Evolutionary conservation across 495 filamentous ascomycete species (phyloP), one percentile per base, ranked within the genome.

Genomic region (Filosporella fistucella): DNA sequence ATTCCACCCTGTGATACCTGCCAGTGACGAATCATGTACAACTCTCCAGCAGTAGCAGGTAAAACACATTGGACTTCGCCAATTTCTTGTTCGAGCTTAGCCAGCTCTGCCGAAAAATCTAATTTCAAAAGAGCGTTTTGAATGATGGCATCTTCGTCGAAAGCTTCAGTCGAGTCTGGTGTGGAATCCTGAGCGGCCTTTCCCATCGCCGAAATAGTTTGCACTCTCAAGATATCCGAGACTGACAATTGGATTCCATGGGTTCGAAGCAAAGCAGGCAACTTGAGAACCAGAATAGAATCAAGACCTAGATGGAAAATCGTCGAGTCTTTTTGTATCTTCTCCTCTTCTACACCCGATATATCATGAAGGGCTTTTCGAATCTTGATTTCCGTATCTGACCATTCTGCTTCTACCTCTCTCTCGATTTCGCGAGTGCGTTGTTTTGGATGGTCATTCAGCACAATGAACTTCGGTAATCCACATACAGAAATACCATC

Each of bases 221-320:
- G 68, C 0, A 82, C 78, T 48, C 69, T 72, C 1, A 91, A 63
- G 36, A 93, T 75, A 26, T 86, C 77, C 8, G 84, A 76, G 11
- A 89, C 81, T 24, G 70, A 68, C 0, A 89, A 60, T 3, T 62
- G 63, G 3, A 90, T 58, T 0, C 71, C 75, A 29, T 75, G 66
- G 34, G 78, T 81, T 16, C 77, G 75, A 9, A 90, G 68, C n/a
- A 82, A 63, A 0, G 80, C 72, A 18, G 81, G 77, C 13, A 84
- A 72, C 38, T 84, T 82, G 62, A 96, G 90, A 9, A 89, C 86
- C 43, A 84, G 87, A 57, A 97, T 88, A 2, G 91, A 96, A 59
- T 97, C 91, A 28, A 96, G 71, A 6, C 91, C 91, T 6, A 97
- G 72, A 54, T 87, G 81, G 59, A 91, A 94, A 18, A 96, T 85